phyloP scores from a whole-genome alignment of 306 rosid genomes.

The Quercus alba region DNA sequence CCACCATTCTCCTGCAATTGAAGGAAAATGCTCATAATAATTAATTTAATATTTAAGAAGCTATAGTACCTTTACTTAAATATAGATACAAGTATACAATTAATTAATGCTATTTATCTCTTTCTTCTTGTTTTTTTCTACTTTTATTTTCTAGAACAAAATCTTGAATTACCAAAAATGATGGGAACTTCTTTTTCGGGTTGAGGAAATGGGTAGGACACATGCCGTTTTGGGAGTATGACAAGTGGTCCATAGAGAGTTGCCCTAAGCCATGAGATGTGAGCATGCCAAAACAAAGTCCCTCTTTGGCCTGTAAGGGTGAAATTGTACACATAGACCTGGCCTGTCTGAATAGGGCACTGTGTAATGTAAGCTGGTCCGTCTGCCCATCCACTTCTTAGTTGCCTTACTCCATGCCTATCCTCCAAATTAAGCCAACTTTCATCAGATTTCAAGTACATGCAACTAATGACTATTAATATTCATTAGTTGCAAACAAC shows the following conservation, averaged over 20 bases:
- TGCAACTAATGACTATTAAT: conserved; percentile 2
- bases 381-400: conserved; percentile 72
- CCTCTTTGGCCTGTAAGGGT: conserved; percentile 63
- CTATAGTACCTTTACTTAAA: not conserved
- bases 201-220: conserved; percentile 59
- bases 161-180: conserved; percentile 40
- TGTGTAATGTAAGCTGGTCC: conserved; percentile 78
- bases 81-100: too few species aligned
- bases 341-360: conserved; percentile 67
- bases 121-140: too few species aligned
- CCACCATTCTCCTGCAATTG: conserved; percentile 77
- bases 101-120: too few species aligned
- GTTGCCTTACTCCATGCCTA: conserved; percentile 66
- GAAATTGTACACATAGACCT: conserved; percentile 57
- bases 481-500: too few species aligned
- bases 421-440: not conserved
- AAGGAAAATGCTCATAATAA: not conserved
- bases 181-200: conserved; percentile 69
- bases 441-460: not conserved
- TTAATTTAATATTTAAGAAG: not conserved
- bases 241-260: conserved; percentile 64
- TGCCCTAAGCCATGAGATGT: conserved; percentile 71
- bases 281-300: conserved; percentile 77
- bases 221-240: conserved; percentile 66
- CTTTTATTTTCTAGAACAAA: not conserved